A percentile compares a stretch with the other conserved stretches of the same genome.
These are phyloP conservation scores for Orbilia quercus DNA, from an alignment of 2,329 filamentous ascomycete species.

Conservation along the genomic window DNA sequence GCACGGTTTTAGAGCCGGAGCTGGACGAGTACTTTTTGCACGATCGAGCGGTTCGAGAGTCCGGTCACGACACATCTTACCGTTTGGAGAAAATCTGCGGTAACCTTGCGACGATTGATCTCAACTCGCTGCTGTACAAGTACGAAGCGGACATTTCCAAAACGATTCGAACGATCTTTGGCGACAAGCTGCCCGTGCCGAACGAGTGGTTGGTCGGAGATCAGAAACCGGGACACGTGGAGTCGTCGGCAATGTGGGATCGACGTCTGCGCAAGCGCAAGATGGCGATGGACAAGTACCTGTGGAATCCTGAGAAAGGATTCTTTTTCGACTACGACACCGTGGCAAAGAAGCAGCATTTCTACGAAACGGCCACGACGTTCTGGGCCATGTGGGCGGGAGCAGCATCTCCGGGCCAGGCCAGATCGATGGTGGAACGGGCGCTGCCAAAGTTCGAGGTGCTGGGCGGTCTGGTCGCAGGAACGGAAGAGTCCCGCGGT, in stretches of 20 bases:
- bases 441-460: slow-evolving; percentile 89
- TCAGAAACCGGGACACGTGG: slow-evolving; percentile 74
- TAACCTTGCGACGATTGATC: slow-evolving; percentile 89
- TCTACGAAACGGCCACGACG: slow-evolving; percentile 90
- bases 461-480: slow-evolving; percentile 86
- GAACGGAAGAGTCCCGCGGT: slow-evolving; percentile 89
- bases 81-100: slow-evolving; percentile 88
- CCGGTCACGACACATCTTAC: slow-evolving; percentile 95
- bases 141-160: slow-evolving; percentile 94
- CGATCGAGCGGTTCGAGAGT: slow-evolving; percentile 93
- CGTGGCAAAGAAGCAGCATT: slow-evolving; percentile 79
- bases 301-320: slow-evolving; percentile 90
- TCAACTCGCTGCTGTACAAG: slow-evolving; percentile 95
- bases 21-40: slow-evolving; percentile 96
- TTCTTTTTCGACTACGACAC: slow-evolving; percentile 99
- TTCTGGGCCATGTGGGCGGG: slow-evolving; percentile 99
- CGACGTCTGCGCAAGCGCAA: slow-evolving; percentile 86
- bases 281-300: slow-evolving; percentile 86
- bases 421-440: slow-evolving; percentile 80
- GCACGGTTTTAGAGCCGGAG: slow-evolving; percentile 81
- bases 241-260: slow-evolving; percentile 90
- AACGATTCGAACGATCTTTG: slow-evolving; percentile 84
- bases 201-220: slow-evolving; percentile 79
- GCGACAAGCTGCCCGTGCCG: slow-evolving; percentile 83
- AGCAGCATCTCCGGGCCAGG: slow-evolving; percentile 84